Percentiles rank a stretch among this genome's conserved stretches.
phyloP scores from a whole-genome alignment of 2,329 filamentous ascomycete species.

The Penicillium sp. region DNA sequence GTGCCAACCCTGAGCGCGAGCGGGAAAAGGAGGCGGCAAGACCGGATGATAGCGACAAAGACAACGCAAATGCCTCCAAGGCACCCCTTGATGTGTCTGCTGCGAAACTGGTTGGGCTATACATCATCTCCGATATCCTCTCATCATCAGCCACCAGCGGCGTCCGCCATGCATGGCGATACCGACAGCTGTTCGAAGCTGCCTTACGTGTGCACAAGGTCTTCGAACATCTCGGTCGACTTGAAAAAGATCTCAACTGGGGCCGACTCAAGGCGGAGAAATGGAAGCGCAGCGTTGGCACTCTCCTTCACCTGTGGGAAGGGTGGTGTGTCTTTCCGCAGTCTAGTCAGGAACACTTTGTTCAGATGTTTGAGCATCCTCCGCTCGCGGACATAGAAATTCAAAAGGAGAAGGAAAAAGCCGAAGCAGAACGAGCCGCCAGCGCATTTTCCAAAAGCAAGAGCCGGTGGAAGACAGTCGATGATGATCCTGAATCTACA shows the following conservation, averaged over 20 bases:
- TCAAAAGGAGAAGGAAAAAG: slow-evolving; percentile 42
- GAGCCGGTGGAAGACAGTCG: slow-evolving; percentile 45
- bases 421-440: slow-evolving; percentile 37
- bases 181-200: slow-evolving; percentile 71
- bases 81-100: slow-evolving; percentile 61
- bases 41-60: slow-evolving; percentile 35
- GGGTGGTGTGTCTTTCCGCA: slow-evolving; percentile 64
- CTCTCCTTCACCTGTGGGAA: slow-evolving; percentile 66
- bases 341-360: slow-evolving; percentile 66
- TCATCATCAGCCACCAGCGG: slow-evolving; percentile 70
- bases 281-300: slow-evolving; percentile 70
- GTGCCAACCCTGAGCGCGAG: slow-evolving; percentile 57
- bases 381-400: slow-evolving; percentile 50
- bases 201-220: slow-evolving; percentile 62
- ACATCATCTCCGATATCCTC: slow-evolving; percentile 73
- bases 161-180: slow-evolving; percentile 80
- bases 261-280: slow-evolving; percentile 76
- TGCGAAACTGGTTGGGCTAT: slow-evolving; percentile 73
- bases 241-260: slow-evolving; percentile 70
- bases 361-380: slow-evolving; percentile 65
- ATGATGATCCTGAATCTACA: slow-evolving; percentile 36
- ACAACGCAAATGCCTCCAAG: slow-evolving; percentile 30
- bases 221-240: slow-evolving; percentile 68
- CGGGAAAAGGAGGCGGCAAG: slow-evolving; percentile 27
- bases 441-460: slow-evolving; percentile 39